Conservation (phyloP, 345 rosid species). For the Turnera subulata region DNA sequence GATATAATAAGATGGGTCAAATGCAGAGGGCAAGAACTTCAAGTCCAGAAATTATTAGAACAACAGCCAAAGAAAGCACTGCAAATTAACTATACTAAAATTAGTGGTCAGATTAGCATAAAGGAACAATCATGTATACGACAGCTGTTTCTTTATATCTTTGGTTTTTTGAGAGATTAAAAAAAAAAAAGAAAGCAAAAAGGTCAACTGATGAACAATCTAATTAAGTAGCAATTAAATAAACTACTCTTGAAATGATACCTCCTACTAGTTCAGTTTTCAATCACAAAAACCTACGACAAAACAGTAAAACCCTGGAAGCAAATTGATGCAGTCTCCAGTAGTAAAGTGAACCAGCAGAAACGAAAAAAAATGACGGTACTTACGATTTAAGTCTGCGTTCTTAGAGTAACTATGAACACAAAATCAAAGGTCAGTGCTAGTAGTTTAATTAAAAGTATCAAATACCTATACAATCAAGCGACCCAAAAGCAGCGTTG, state of each 20-base stretch:
- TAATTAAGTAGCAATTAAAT: not conserved
- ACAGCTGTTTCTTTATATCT: not conserved
- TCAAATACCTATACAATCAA: not conserved
- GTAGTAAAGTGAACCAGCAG: not conserved
- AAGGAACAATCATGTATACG: slow-evolving; percentile 26
- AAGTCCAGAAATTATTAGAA: not conserved
- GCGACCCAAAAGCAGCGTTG: not conserved
- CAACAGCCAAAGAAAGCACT: slow-evolving; percentile 7
- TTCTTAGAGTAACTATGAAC: not conserved
- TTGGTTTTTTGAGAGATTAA: not conserved
- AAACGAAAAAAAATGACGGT: not conserved
- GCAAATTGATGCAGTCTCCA: no score
- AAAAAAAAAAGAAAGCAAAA: not conserved
- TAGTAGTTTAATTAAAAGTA: not conserved
- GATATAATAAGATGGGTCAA: not conserved
- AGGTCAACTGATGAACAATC: slow-evolving; percentile 3
- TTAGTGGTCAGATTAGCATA: slow-evolving; percentile 8
- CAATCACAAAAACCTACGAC: not conserved
- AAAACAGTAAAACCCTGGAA: not conserved
- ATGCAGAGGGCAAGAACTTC: not conserved
- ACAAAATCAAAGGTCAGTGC: not conserved
- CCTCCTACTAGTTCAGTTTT: not conserved
- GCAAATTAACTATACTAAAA: not conserved
- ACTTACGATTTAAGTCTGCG: not conserved
- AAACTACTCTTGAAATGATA: not conserved